Evolutionary conservation across 306 rosid species (phyloP).

Genomic region (Trifolium dubium): DNA sequence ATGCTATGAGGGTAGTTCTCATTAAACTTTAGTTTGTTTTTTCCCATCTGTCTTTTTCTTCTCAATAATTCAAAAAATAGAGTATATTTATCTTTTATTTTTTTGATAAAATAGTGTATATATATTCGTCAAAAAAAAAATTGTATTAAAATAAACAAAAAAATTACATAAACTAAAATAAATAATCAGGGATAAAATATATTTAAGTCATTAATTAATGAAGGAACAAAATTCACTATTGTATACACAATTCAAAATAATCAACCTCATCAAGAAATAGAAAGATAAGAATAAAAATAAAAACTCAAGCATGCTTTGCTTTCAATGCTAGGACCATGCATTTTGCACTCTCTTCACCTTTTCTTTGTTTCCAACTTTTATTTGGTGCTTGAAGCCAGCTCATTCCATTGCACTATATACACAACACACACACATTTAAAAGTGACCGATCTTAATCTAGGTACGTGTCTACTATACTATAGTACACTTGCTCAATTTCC

Average conservation of each 20-base stretch:
- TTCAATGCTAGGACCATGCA: conserved; percentile 40
- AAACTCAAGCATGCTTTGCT: conserved; percentile 34
- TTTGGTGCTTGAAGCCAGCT: conserved; percentile 12
- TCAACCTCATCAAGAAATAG: conserved; percentile 1
- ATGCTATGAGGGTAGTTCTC: too few species aligned
- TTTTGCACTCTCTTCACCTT: conserved; percentile 3
- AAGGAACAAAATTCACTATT: conserved; percentile 17
- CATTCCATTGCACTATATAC: conserved; percentile 44
- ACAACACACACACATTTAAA: conserved; percentile 22
- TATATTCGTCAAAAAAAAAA: too few species aligned
- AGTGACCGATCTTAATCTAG: conserved; percentile 7
- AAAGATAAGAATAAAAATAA: conserved; percentile 5
- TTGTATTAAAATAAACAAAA: too few species aligned
- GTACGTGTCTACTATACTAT: conserved; percentile 34
- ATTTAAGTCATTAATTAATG: not conserved
- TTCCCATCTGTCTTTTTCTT: too few species aligned
- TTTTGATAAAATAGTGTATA: too few species aligned
- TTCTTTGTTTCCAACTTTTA: conserved; percentile 6
- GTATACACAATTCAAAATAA: conserved; percentile 49
- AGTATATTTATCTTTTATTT: too few species aligned
- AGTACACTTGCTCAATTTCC: conserved; percentile 1
- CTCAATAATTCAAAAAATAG: too few species aligned
- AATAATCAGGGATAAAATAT: not conserved
- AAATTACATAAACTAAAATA: too few species aligned
- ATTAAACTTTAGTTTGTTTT: too few species aligned